Conservation (phyloP, 345 rosid species). For the Boechera retrofracta region DNA sequence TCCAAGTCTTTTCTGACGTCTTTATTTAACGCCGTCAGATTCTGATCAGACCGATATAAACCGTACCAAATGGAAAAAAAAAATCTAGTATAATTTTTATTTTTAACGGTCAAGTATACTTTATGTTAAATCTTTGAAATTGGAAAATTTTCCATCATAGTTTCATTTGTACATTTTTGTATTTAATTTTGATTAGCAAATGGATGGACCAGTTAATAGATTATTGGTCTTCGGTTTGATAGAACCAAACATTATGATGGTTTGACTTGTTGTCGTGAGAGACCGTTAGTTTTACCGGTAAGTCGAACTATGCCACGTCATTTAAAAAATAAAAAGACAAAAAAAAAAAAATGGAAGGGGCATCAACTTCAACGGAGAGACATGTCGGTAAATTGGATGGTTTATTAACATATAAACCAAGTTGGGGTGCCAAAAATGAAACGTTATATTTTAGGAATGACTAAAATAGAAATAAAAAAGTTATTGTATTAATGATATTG, state of each 20-base stretch:
- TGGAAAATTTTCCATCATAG: neutral
- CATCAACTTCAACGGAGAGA: neutral
- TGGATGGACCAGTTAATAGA: neutral
- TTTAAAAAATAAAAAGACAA: neutral
- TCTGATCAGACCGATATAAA: neutral
- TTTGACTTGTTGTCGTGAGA: conserved; percentile 14
- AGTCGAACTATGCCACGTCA: conserved; percentile 29
- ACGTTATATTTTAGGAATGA: neutral
- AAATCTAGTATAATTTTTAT: neutral
- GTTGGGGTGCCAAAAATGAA: conserved; percentile 1
- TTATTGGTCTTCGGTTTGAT: conserved; percentile 9
- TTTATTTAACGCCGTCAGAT: conserved; percentile 53
- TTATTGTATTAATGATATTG: neutral
- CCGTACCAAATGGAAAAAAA: neutral
- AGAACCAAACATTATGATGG: neutral
- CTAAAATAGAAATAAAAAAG: neutral
- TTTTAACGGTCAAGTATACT: neutral
- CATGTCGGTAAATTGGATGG: neutral
- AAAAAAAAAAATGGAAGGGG: neutral
- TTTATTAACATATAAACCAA: neutral
- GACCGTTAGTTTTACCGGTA: conserved; percentile 30
- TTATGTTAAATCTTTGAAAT: neutral
- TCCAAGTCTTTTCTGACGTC: conserved; percentile 58
- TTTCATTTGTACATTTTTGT: neutral
- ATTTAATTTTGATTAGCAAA: neutral